Evolutionary conservation across 2,329 filamentous ascomycete species (phyloP), one percentile per base, ranked within the genome.

Genomic region (Magnaporthales sp.): DNA sequence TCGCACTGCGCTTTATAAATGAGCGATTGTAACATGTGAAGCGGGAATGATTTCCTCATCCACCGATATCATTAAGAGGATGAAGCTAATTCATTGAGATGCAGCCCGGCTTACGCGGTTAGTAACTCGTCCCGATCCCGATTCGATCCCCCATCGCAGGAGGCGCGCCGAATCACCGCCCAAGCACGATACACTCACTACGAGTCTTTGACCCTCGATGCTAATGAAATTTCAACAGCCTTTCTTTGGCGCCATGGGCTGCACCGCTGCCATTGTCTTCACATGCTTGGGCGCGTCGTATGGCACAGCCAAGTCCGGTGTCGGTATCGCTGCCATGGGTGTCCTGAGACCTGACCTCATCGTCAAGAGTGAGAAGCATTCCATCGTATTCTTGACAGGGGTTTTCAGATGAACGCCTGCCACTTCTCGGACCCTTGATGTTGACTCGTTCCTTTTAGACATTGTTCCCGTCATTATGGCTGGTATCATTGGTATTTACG

Each of bases 381-480:
- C 22, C n/a, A 24, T 26, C 54, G 54, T 26, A 4, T 58, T 58
- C 7, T 38, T 38, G 32, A 38, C 24, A 24, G 22, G 10, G 8
- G 9, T 15, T 7, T 26, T 24, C 24, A 22, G 11, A 26, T 22
- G n/a, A 26, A 15, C 54, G 9, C 3, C n/a, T 58, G 22, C 26
- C 22, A 11, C 6, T 26, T 13, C n/a, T 58, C 9, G 22, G 9
- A 26, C 6, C 24, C n/a, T 13, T 9, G 8, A 30, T 64, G 32
- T 32, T 64, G 62, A 64, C 62, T 4, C 30, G 30, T 26, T 27
- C 1, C 11, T 13, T 54, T 11, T 46, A 98, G 94, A 97, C 87
- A 97, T 98, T 80, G 94, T 98, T 71, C 95, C 95, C 79, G 95
- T 98, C 81, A 97, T 99, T 89, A 99, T 99, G 95, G 95, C 95